Evolutionary conservation across 345 rosid species (phyloP).

Genomic region (Erysimum cheiranthoides): DNA sequence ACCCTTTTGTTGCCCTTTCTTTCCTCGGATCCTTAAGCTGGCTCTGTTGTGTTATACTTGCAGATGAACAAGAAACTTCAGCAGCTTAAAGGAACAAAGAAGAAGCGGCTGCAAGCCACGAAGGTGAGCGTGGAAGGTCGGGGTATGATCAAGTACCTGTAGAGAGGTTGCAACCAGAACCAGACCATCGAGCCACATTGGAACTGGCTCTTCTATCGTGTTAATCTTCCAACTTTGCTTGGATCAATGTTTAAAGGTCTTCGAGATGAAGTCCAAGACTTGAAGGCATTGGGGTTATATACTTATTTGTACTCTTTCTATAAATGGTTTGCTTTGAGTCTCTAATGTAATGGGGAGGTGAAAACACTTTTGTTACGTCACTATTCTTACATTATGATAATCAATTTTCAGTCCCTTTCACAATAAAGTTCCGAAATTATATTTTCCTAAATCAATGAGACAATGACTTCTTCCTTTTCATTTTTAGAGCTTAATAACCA

Average conservation of each 20-base stretch:
- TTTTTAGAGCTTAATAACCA: not conserved
- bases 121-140: constrained; percentile 95
- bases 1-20: not conserved
- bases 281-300: constrained; percentile 31
- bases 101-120: constrained; percentile 91
- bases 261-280: constrained; percentile 32
- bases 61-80: constrained; percentile 98
- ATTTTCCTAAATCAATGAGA: not conserved
- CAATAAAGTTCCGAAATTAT: not conserved
- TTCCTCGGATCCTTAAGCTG: constrained; percentile 9
- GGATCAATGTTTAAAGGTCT: constrained; percentile 32
- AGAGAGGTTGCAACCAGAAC: constrained; percentile 26
- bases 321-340: constrained; percentile 27
- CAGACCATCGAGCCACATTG: constrained; percentile 9
- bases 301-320: constrained; percentile 19
- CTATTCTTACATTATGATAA: constrained; percentile 3
- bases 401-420: constrained; percentile 13
- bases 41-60: constrained; percentile 17
- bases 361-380: constrained; percentile 18
- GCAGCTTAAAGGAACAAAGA: constrained; percentile 94
- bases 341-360: constrained; percentile 29
- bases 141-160: constrained; percentile 94
- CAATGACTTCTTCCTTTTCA: not conserved
- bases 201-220: constrained; percentile 27
- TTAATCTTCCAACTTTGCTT: constrained; percentile 22